Percentiles rank a stretch among this genome's conserved stretches.
Evolutionary conservation across 139 green algal genomes (phyloP).

Genomic region (Mesostigma viride): DNA sequence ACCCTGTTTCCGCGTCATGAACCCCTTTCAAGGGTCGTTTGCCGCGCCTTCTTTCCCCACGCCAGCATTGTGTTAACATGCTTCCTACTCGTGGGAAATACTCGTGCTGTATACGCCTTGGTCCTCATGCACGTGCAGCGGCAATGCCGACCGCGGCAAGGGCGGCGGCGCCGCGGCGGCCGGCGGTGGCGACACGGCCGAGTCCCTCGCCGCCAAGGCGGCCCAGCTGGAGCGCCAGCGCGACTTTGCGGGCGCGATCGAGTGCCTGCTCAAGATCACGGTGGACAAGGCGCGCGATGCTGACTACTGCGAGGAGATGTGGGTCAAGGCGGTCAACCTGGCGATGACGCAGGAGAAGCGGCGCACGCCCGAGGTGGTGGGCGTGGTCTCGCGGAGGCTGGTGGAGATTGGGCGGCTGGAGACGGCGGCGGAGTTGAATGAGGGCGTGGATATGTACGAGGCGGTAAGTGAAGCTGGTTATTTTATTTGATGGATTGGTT

Average conservation of each 20-base stretch:
- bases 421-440: slow-evolving; percentile 48
- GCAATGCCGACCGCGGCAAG: no score
- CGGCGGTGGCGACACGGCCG: not conserved
- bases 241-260: slow-evolving; percentile 60
- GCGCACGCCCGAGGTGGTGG: slow-evolving; percentile 47
- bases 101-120: no score
- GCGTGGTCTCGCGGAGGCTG: slow-evolving; percentile 42
- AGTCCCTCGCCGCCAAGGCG: slow-evolving; percentile 10
- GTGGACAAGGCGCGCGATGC: slow-evolving; percentile 33
- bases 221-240: slow-evolving; percentile 27
- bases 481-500: no score
- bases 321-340: slow-evolving; percentile 45
- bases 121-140: no score
- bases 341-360: slow-evolving; percentile 51
- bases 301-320: slow-evolving; percentile 43
- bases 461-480: no score
- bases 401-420: slow-evolving; percentile 41
- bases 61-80: no score
- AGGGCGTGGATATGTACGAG: slow-evolving; percentile 45
- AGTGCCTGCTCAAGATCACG: slow-evolving; percentile 57
- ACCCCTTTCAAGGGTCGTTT: no score
- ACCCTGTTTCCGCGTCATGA: no score
- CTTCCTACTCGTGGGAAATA: no score
- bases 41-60: no score
- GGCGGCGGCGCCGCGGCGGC: not conserved